Evolutionary conservation across 345 rosid genomes (phyloP), one percentile per base, ranked within the genome.

Genomic region (Euphorbia peplus): DNA sequence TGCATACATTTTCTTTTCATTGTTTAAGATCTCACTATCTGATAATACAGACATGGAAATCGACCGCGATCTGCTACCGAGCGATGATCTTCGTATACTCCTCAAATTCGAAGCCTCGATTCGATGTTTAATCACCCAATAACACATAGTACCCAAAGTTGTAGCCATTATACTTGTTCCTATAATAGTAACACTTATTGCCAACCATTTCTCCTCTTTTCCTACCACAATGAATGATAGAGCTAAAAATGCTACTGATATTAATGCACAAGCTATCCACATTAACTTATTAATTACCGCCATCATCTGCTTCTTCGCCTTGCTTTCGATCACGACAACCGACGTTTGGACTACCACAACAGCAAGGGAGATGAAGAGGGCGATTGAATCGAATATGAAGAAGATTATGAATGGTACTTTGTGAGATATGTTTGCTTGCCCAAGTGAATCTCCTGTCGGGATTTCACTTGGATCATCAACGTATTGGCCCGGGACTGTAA

Each of bases 291-390:
- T 93, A 52, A 93, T 93, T 11, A 90, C 70, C 3, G 95, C 90
- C 98, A 93, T 93, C 97, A 90, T 81, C 60, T 87, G 92, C 87
- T 89, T 93, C 87, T 93, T 90, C 0, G 95, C 97, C 79, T 89
- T 93, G 76, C 90, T 87, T 64, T 90, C 96, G 30, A 90, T 93
- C 58, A 90, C 97, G 5, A 93, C 96, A 29, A 93, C 96, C 1
- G 98, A 93, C 8, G 98, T 93, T 68, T 90, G 98, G 58, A 93
- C 96, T 69, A 90, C 96, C 42, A 93, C 98, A 24, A 90, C 98
- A 4, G 92, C 97, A 24, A 93, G 79, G 19, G 98, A 90, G 70
- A 93, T 90, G 84, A 93, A 93, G 74, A 93, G 92, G 14, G 98
- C 92, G 8, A 90, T 56, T 0, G 97, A 90, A 55, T 93, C 96